Evolutionary conservation across 192 early-diverging fungal genomes (phyloP), one percentile per base, ranked within the genome.

Genomic region (Backusella macrospora): DNA sequence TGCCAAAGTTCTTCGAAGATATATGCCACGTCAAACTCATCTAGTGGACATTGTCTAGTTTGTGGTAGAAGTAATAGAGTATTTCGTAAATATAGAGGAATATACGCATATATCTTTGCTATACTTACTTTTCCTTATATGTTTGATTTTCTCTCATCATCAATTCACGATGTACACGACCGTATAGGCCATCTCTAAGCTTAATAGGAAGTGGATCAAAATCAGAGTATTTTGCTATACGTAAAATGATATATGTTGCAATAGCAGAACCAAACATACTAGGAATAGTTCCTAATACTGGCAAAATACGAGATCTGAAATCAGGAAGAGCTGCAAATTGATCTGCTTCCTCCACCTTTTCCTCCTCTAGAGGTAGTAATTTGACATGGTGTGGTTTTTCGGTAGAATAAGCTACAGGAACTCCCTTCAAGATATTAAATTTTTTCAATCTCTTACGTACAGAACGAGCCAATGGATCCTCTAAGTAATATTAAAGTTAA

Each of bases 261-360:
- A 98, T 92, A 10, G 93, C 85, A 77, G 92, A 94, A 47, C 96
- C 98, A 85, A 99, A 99, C 74, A 98, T 90, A 16, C 95, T 94
- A 0, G 98, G 98, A 65, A 99, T 82, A 1, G 97, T 96, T 65
- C 84, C 88, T 14, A 95, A 78, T 12, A 95, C 93, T 7, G 92
- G 92, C 1, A 93, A 73, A 67, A 94, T 94, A 64, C 92, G 91
- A n/a, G 93, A 88, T 42, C 97, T 87, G 76, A 99, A 99, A 78
- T 96, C 92, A 6, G 96, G 97, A n/a, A 98, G 85, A 16, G 95
- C 87, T 12, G 96, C 89, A 73, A 93, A 97, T 62, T 99, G 94
- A 65, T 95, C 93, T 0, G 95, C 93, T 43, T 92, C 90, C 21
- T 91, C 88, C 26, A 91, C 87, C 55, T 91, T 92, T 63, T 86